These are phyloP conservation scores for Zygosaccharomyces gambellarensis DNA, from an alignment of 805 yeast species.

Conservation along the genomic window DNA sequence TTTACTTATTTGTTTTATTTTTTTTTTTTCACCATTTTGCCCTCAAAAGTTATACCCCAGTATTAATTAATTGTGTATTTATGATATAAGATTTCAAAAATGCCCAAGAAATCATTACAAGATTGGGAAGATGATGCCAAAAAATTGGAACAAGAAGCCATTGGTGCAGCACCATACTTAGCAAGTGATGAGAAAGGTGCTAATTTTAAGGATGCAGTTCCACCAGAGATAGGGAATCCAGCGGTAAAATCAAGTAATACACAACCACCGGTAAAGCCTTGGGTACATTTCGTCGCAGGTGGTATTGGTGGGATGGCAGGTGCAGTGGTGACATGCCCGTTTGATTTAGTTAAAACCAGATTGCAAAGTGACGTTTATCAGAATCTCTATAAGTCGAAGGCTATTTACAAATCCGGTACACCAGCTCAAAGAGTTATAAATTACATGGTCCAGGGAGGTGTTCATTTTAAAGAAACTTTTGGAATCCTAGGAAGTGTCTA, in stretches of 20 bases:
- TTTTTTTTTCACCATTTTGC: not conserved
- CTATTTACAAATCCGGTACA: conserved; percentile 8
- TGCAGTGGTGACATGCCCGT: conserved; percentile 87
- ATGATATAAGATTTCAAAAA: conserved; percentile 7
- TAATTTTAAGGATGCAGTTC: conserved; percentile 39
- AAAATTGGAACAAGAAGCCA: conserved; percentile 49
- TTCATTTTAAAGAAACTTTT: conserved; percentile 81
- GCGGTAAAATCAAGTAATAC: conserved; percentile 9
- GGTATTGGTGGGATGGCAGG: conserved; percentile 98
- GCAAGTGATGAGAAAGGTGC: conserved; percentile 72
- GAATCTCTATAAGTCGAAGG: conserved; percentile 42
- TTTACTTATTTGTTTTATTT: not conserved
- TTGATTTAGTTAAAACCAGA: conserved; percentile 94
- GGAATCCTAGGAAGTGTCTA: conserved; percentile 66
- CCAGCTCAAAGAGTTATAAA: conserved; percentile 20
- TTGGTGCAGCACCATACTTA: conserved; percentile 54
- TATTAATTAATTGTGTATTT: not conserved
- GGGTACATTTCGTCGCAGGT: conserved; percentile 87
- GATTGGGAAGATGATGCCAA: conserved; percentile 37
- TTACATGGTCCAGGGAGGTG: conserved; percentile 43
- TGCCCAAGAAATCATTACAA: conserved; percentile 29
- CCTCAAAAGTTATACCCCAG: not conserved
- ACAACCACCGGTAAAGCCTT: conserved; percentile 39
- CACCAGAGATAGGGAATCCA: conserved; percentile 19
- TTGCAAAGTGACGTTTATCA: conserved; percentile 83